Percentiles rank a stretch among this genome's conserved stretches.
Conservation (phyloP, 371 early-diverging fungal genomes). For the Syncephalastrum racemosum region DNA sequence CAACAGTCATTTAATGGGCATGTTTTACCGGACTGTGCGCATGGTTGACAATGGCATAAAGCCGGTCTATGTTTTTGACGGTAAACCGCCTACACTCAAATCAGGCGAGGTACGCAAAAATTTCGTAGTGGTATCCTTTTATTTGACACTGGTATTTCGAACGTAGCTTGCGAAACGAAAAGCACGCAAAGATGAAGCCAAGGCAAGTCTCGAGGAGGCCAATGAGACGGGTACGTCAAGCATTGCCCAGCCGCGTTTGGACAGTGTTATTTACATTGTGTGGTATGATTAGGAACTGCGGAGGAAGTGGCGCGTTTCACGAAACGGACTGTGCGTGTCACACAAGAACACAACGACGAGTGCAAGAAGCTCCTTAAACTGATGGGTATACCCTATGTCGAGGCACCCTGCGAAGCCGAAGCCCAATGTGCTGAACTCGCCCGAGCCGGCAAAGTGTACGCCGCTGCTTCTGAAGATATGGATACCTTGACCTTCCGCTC, state of each 20-base stretch:
- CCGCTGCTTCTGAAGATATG: conserved; percentile 99
- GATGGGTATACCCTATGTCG: conserved; percentile 98
- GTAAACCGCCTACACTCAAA: conserved; percentile 97
- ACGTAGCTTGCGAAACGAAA: conserved; percentile 84
- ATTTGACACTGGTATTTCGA: not conserved
- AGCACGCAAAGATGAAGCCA: conserved; percentile 85
- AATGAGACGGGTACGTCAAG: conserved; percentile 68
- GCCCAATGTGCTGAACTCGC: conserved; percentile 98
- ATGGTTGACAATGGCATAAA: conserved; percentile 98
- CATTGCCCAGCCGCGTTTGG: not conserved
- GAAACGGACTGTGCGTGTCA: conserved; percentile 94
- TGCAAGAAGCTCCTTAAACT: conserved; percentile 87
- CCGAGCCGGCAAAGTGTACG: conserved; percentile 90
- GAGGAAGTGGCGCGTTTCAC: conserved; percentile 89
- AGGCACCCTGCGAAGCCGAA: conserved; percentile 99
- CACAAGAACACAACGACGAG: conserved; percentile 94
- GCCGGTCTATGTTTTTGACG: conserved; percentile 99
- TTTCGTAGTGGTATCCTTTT: not conserved
- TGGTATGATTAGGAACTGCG: conserved; percentile 55
- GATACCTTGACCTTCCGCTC: conserved; percentile 98
- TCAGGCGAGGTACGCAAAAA: conserved; percentile 75
- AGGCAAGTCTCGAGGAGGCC: conserved; percentile 80
- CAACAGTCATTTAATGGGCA: conserved; percentile 94
- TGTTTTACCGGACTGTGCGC: conserved; percentile 98
- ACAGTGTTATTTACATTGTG: not conserved